Evolutionary conservation across 139 green algal species (phyloP), one percentile per base, ranked within the genome.

Genomic region (Chlamydomonas asymmetrica): DNA sequence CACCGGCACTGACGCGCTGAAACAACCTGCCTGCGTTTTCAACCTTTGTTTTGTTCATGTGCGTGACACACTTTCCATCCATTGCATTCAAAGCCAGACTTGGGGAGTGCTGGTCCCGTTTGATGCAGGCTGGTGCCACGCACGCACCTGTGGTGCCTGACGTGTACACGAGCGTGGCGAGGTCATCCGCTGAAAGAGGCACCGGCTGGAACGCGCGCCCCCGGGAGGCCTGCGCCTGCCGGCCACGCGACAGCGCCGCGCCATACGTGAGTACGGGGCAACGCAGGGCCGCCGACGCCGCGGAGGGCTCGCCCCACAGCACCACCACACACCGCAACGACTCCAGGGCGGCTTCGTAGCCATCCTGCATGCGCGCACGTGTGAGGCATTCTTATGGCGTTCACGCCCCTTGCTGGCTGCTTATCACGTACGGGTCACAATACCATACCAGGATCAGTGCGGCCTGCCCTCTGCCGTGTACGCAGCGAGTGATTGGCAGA

Each of bases 111-210:
- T 56, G 9, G 6, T 10, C 20, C 18, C 23, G 6, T 8, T 54
- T 22, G 9, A 34, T 18, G 18, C 32, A 34, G 4, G 10, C 50
- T 3, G 3, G n/a, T 35, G 48, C 5, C 34, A 41, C 56, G n/a
- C 29, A 31, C 74, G 0, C 71, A 90, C 90, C 86, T 87, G 90
- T 93, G 38, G 92, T 96, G 70, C 92, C 90, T 23, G 71, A 88
- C 1, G 93, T 96, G 86, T 95, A 95, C 16, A 94, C 86, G 9
- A 97, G 84, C 0, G 92, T 95, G 1, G 88, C 90, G 57, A 95
- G 48, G 57, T 90, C 80, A 16, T 52, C 45, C 0, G n/a, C 3
- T 0, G 38, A 59, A 3, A 81, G 50, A 4, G 68, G 16, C 61
- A 78, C 79, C 16, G 18, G 31, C 13, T 25, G 23, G 5, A 63